A percentile compares a stretch with the other conserved stretches of the same genome.
Evolutionary conservation across 2,329 filamentous ascomycete genomes (phyloP).

Genomic region (Magnaporthiopsis rhizophila): DNA sequence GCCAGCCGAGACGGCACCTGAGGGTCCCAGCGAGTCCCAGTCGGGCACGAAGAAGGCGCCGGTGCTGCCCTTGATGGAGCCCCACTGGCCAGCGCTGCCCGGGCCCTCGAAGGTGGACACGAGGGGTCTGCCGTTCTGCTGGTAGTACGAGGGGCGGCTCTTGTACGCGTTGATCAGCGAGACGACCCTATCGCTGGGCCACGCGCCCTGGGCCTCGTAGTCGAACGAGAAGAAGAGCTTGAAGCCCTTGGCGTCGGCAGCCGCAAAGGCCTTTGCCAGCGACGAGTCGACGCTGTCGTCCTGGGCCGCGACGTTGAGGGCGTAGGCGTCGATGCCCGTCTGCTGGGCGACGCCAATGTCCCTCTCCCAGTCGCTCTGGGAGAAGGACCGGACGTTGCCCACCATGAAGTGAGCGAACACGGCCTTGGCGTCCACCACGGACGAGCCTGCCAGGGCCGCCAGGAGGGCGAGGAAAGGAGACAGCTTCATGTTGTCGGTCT

Average conservation of each 20-base stretch:
- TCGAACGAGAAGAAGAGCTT: constrained; percentile 46
- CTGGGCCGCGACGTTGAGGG: constrained; percentile 26
- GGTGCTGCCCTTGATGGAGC: constrained; percentile 1
- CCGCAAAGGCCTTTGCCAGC: constrained; percentile 37
- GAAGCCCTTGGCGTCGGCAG: constrained; percentile 7
- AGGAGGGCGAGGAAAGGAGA: not conserved
- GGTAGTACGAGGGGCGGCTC: constrained; percentile 38
- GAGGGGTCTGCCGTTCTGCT: constrained; percentile 33
- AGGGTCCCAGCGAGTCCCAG: constrained; percentile 19
- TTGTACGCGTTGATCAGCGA: constrained; percentile 42
- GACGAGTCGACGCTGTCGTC: constrained; percentile 40
- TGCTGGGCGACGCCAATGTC: constrained; percentile 16
- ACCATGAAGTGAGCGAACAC: constrained; percentile 8
- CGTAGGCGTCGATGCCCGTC: constrained; percentile 22
- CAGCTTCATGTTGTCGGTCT: not conserved
- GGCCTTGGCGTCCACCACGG: constrained; percentile 3
- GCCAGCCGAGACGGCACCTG: constrained; percentile 34
- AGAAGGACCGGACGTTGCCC: constrained; percentile 32
- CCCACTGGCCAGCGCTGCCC: not conserved
- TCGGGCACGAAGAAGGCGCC: constrained; percentile 6
- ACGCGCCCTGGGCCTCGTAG: constrained; percentile 34
- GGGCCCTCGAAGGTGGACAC: constrained; percentile 6
- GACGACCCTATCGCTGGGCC: constrained; percentile 33
- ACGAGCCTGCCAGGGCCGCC: not conserved
- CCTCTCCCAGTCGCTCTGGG: constrained; percentile 31